phyloP scores from a whole-genome alignment of 1,139 yeast species.

The Protomyces gravidus region DNA sequence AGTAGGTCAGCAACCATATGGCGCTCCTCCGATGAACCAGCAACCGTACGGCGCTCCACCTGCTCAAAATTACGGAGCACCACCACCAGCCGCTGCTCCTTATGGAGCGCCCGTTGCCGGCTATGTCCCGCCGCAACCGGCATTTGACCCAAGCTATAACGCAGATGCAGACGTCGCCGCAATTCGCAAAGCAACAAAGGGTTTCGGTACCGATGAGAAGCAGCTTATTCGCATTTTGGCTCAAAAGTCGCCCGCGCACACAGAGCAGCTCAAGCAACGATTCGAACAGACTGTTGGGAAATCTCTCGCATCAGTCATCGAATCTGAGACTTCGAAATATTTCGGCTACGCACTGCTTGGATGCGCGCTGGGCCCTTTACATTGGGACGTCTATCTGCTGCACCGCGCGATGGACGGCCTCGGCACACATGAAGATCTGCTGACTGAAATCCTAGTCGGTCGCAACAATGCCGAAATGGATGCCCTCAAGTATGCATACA shows the following conservation, averaged over 20 bases:
- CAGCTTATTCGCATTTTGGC: conserved; percentile 32
- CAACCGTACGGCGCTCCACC: conserved; percentile 16
- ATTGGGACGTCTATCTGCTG: conserved; percentile 33
- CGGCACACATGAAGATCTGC: conserved; percentile 35
- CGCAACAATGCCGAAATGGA: conserved; percentile 34
- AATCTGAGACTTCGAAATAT: conserved; percentile 34
- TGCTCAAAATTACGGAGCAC: conserved; percentile 4
- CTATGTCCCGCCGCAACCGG: conserved; percentile 26
- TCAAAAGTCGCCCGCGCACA: conserved; percentile 32
- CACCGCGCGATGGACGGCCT: conserved; percentile 34
- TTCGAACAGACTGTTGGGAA: conserved; percentile 33
- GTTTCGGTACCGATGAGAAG: conserved; percentile 36
- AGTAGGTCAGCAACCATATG: not conserved
- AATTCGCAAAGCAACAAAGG: conserved; percentile 35
- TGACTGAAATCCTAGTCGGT: conserved; percentile 34
- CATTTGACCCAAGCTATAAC: conserved; percentile 37
- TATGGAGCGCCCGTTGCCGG: not conserved
- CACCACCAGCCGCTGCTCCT: conserved; percentile 13
- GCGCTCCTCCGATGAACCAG: conserved; percentile 13
- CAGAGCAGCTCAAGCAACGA: conserved; percentile 31
- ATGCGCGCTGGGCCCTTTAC: conserved; percentile 34
- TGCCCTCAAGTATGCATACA: conserved; percentile 34
- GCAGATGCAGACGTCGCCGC: conserved; percentile 33
- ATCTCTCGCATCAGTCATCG: conserved; percentile 32
- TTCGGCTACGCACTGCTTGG: conserved; percentile 33